Evolutionary conservation across 306 rosid genomes (phyloP).

Genomic region (Pterocarpus santalinus): DNA sequence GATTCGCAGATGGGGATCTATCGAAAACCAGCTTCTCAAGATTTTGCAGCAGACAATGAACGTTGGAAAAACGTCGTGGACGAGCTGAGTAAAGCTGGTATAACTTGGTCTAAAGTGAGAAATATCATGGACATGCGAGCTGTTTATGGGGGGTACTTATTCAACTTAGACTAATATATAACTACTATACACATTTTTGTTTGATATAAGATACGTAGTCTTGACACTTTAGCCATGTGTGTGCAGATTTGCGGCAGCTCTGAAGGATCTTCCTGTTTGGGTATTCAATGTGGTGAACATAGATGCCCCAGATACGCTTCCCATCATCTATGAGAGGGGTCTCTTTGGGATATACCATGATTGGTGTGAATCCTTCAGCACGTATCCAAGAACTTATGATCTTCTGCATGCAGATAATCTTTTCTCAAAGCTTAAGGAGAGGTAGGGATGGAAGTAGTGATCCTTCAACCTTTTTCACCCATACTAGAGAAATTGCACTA

Average conservation of each 20-base stretch:
- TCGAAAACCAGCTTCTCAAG: slow-evolving; percentile 89
- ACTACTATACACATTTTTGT: slow-evolving; percentile 13
- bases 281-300: slow-evolving; percentile 87
- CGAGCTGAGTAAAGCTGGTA: slow-evolving; percentile 71
- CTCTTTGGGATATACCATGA: slow-evolving; percentile 96
- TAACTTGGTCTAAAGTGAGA: slow-evolving; percentile 80
- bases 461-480: slow-evolving; percentile 18
- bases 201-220: slow-evolving; percentile 21
- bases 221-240: background rate
- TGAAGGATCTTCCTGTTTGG: slow-evolving; percentile 82
- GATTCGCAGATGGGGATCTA: slow-evolving; percentile 82
- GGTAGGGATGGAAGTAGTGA: slow-evolving; percentile 55
- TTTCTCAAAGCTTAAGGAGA: slow-evolving; percentile 78
- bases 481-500: slow-evolving; percentile 11
- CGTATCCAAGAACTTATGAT: slow-evolving; percentile 90
- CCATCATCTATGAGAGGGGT: slow-evolving; percentile 89
- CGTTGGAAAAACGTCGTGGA: slow-evolving; percentile 83
- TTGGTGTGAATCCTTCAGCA: slow-evolving; percentile 96
- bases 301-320: slow-evolving; percentile 89
- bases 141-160: slow-evolving; percentile 86
- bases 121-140: slow-evolving; percentile 97
- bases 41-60: slow-evolving; percentile 73
- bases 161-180: slow-evolving; percentile 18
- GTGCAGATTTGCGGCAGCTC: slow-evolving; percentile 89
- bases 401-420: slow-evolving; percentile 91